A percentile compares a stretch with the other conserved stretches of the same genome.
Conservation (phyloP, 1,284 basidiomycete genomes). For the Ceratobasidium papillatum region DNA sequence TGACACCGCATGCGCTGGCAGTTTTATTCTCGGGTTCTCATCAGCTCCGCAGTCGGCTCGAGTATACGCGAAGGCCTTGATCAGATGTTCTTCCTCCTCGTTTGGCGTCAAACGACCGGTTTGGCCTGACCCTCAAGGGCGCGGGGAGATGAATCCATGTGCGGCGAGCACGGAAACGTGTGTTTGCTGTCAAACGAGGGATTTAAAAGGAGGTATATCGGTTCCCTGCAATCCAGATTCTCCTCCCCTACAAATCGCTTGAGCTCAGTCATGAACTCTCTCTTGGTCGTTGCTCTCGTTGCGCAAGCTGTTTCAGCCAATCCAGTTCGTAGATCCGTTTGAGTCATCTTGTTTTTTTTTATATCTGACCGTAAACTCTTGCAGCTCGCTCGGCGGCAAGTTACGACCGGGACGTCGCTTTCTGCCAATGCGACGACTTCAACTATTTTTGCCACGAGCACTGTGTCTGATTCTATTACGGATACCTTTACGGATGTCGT, state of each 20-base stretch:
- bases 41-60: conserved; percentile 25
- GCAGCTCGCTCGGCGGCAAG: background rate
- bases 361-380: background rate
- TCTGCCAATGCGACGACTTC: background rate
- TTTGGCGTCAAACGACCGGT: background rate
- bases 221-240: background rate
- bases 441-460: background rate
- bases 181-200: background rate
- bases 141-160: background rate
- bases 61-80: background rate
- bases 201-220: background rate
- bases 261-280: conserved; percentile 14
- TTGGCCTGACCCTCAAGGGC: background rate
- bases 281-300: conserved; percentile 22
- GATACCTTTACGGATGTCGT: background rate
- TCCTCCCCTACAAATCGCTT: background rate
- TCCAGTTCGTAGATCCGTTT: conserved; percentile 7
- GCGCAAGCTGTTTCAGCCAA: conserved; percentile 30
- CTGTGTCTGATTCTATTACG: background rate
- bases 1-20: conserved; percentile 31
- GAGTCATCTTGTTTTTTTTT: background rate
- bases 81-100: background rate
- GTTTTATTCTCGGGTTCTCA: background rate
- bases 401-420: background rate
- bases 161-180: background rate